These are phyloP conservation scores for Serpula lacrymans DNA, from an alignment of 768 basidiomycete species.

Conservation along the genomic window DNA sequence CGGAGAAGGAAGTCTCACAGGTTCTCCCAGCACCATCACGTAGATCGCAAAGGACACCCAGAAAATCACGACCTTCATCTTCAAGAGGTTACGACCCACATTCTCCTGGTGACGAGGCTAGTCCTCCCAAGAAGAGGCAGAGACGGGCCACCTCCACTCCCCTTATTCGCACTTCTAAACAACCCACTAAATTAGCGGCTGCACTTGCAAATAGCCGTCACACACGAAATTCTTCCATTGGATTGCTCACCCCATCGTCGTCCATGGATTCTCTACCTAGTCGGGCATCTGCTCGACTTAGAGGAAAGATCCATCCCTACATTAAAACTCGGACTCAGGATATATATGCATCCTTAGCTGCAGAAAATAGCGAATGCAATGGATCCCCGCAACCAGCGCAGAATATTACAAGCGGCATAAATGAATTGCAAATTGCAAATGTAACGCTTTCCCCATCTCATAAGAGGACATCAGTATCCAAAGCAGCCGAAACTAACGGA, in stretches of 20 bases:
- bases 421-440: too few relatives aligned
- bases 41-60: too few relatives aligned
- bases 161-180: conserved; percentile 10
- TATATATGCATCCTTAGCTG: conserved; percentile 26
- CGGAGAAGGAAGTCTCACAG: too few relatives aligned
- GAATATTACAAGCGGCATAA: too few relatives aligned
- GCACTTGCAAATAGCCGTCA: background rate
- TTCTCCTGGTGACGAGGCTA: too few relatives aligned
- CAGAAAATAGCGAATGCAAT: conserved; percentile 1
- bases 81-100: background rate
- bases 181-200: background rate
- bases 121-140: conserved; percentile 16
- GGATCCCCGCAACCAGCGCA: too few relatives aligned
- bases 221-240: conserved; percentile 5
- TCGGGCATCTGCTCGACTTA: conserved; percentile 19
- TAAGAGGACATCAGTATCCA: too few relatives aligned
- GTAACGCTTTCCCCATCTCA: too few relatives aligned
- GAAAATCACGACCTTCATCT: too few relatives aligned
- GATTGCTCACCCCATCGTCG: background rate
- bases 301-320: conserved; percentile 15
- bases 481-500: too few relatives aligned
- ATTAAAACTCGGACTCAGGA: conserved; percentile 15
- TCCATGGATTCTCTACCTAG: background rate
- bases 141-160: conserved; percentile 19
- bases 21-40: too few relatives aligned